Conservation (phyloP, 1,284 basidiomycete genomes). For the Ganoderma resinaceum region DNA sequence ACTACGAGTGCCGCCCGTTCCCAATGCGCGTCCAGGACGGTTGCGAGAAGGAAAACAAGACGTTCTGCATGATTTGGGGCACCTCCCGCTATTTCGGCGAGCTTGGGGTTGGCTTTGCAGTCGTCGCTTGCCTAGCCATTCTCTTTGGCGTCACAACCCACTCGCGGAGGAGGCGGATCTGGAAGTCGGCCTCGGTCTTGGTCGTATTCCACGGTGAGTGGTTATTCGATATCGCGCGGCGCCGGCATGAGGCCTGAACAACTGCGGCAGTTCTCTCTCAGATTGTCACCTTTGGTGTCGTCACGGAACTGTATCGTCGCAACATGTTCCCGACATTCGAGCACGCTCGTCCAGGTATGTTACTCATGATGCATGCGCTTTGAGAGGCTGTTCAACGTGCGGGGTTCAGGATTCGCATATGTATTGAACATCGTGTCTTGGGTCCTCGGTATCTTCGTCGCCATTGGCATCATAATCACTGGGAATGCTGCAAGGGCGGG, state of each 20-base stretch:
- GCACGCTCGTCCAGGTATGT: conserved; percentile 64
- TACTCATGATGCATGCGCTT: background rate
- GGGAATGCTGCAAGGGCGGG: conserved; percentile 74
- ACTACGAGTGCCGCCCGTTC: conserved; percentile 70
- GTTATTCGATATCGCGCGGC: background rate
- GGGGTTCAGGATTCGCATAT: conserved; percentile 59
- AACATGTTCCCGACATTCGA: conserved; percentile 58
- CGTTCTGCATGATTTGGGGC: conserved; percentile 72
- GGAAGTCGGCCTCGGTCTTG: conserved; percentile 72
- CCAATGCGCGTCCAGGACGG: conserved; percentile 63
- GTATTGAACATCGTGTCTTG: conserved; percentile 66
- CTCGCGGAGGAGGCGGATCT: conserved; percentile 74
- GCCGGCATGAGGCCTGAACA: background rate
- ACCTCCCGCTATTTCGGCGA: conserved; percentile 71
- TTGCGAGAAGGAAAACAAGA: conserved; percentile 67
- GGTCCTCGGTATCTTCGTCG: conserved; percentile 60
- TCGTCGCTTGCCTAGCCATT: conserved; percentile 61
- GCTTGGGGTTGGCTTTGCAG: conserved; percentile 68
- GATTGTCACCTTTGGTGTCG: conserved; percentile 65
- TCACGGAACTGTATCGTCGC: conserved; percentile 66
- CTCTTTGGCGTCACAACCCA: conserved; percentile 75
- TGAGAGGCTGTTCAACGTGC: conserved; percentile 4
- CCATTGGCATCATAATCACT: conserved; percentile 62
- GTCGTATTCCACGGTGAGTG: conserved; percentile 65
- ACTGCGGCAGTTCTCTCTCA: conserved; percentile 59